Conservation (phyloP, 2,329 filamentous ascomycete genomes). For the Paecilomyces formosus region DNA sequence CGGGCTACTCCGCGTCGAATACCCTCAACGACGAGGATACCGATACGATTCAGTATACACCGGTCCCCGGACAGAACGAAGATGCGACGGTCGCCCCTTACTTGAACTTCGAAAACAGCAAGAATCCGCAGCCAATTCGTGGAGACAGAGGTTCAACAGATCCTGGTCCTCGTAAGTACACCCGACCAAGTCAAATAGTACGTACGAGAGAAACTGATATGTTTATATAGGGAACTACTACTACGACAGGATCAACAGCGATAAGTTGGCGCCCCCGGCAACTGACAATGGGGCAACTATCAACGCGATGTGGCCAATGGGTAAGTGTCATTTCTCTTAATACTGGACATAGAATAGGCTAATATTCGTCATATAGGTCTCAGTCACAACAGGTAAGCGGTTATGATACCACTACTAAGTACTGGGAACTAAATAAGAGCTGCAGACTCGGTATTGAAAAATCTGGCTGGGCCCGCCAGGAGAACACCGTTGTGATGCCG, state of each 20-base stretch:
- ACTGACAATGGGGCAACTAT: slow-evolving; percentile 40
- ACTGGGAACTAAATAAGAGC: neutral
- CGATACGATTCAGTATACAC: slow-evolving; percentile 30
- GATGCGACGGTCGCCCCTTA: slow-evolving; percentile 45
- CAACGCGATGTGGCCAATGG: slow-evolving; percentile 48
- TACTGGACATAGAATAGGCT: neutral
- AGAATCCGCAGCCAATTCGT: slow-evolving; percentile 50
- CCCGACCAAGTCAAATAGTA: neutral
- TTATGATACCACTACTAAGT: neutral
- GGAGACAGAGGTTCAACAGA: slow-evolving; percentile 45
- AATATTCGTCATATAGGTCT: slow-evolving; percentile 21
- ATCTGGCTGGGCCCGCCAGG: slow-evolving; percentile 49
- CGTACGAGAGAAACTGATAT: neutral
- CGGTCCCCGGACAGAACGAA: slow-evolving; percentile 46
- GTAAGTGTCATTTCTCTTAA: slow-evolving; percentile 12
- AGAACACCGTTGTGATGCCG: slow-evolving; percentile 47
- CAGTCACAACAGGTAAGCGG: slow-evolving; percentile 36
- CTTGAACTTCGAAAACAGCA: slow-evolving; percentile 46
- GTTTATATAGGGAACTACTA: slow-evolving; percentile 32
- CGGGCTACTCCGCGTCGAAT: slow-evolving; percentile 34
- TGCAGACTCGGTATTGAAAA: slow-evolving; percentile 33
- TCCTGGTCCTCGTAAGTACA: slow-evolving; percentile 41
- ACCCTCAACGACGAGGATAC: slow-evolving; percentile 27
- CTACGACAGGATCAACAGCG: slow-evolving; percentile 49
- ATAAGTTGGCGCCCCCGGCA: slow-evolving; percentile 47